These are phyloP conservation scores for Pseudocercospora macadamiae DNA, from an alignment of 2,329 filamentous ascomycete species.

Conservation along the genomic window DNA sequence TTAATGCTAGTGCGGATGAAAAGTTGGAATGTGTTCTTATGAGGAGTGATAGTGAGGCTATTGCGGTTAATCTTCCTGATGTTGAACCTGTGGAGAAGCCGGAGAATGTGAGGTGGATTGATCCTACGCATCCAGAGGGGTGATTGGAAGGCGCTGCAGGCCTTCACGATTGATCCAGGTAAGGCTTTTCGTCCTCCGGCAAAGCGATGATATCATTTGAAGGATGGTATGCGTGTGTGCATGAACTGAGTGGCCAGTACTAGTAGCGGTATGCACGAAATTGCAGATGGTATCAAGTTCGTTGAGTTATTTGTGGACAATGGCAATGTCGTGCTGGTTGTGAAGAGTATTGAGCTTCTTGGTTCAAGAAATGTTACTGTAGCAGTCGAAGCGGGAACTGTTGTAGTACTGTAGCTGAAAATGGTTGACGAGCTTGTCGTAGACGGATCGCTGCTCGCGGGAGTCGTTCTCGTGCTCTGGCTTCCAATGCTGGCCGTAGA, in stretches of 20 bases:
- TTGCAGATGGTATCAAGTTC: neutral
- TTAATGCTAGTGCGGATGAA: slow-evolving; percentile 48
- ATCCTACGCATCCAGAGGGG: slow-evolving; percentile 44
- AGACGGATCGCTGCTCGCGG: neutral
- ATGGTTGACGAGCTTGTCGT: neutral
- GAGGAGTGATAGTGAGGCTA: slow-evolving; percentile 48
- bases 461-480: neutral
- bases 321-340: neutral
- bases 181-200: no score
- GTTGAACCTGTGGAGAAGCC: slow-evolving; percentile 49
- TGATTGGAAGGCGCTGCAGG: neutral
- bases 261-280: neutral
- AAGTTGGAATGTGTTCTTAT: slow-evolving; percentile 49
- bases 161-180: no score
- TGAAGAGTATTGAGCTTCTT: neutral
- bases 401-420: neutral
- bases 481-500: neutral
- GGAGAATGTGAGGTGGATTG: slow-evolving; percentile 49
- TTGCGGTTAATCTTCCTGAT: slow-evolving; percentile 50
- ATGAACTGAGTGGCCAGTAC: neutral
- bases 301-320: neutral
- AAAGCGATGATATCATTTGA: no score
- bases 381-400: neutral
- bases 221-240: no score
- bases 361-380: neutral